Conservation (phyloP, 2,329 filamentous ascomycete species). For the Fusarium clavum region DNA sequence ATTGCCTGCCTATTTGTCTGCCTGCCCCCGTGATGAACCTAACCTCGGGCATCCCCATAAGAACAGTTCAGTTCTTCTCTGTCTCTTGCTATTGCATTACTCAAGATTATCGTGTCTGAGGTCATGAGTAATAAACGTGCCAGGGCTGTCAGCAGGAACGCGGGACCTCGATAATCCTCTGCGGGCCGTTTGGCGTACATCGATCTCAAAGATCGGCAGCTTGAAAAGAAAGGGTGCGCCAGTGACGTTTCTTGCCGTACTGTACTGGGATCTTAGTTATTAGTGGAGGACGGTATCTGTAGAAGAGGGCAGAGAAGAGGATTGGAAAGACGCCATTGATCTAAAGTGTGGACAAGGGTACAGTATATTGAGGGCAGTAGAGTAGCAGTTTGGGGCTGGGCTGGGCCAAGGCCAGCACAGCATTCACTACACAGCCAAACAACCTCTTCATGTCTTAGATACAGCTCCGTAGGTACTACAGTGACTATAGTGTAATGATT, state of each 20-base stretch:
- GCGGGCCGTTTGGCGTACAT: conserved; percentile 45
- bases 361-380: conserved; percentile 6
- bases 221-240: conserved; percentile 38
- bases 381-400: conserved; percentile 15
- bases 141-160: conserved; percentile 36
- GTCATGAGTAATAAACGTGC: not conserved
- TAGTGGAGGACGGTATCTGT: conserved; percentile 31
- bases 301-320: conserved; percentile 10
- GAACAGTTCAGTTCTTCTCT: not conserved
- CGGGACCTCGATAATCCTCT: conserved; percentile 32
- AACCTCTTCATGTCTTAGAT: not conserved
- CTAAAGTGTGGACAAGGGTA: conserved; percentile 32
- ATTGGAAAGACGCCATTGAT: conserved; percentile 32
- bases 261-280: conserved; percentile 37
- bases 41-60: not conserved
- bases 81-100: not conserved
- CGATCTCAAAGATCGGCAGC: conserved; percentile 46
- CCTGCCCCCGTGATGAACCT: not conserved
- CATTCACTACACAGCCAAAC: conserved; percentile 1
- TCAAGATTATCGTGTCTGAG: not conserved
- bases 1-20: not conserved
- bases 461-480: not conserved
- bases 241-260: conserved; percentile 43
- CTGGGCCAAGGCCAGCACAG: conserved; percentile 9
- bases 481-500: not conserved